Percentiles rank a stretch among this genome's conserved stretches.
phyloP scores from a whole-genome alignment of 805 yeast species.

The Maudiozyma saulgeensis region DNA sequence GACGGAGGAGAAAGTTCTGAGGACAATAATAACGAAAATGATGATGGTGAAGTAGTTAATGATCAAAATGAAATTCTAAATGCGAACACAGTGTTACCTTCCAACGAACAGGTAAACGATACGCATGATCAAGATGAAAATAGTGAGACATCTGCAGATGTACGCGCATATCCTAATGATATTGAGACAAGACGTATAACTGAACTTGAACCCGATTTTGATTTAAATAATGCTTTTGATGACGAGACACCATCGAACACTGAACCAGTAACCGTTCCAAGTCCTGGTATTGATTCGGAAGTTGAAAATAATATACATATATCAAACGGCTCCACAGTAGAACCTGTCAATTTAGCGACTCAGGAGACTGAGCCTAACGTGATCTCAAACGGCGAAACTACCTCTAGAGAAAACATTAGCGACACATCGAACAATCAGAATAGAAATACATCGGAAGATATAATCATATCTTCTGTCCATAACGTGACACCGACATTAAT shows the following conservation, averaged over 20 bases:
- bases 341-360: background rate
- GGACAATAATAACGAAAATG: background rate
- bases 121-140: too few species aligned
- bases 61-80: too few species aligned
- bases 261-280: too few species aligned
- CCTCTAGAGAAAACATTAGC: too few species aligned
- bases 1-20: background rate
- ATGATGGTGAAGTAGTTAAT: background rate
- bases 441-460: background rate
- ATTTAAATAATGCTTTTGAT: constrained; percentile 6
- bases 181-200: constrained; percentile 7
- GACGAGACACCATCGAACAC: background rate
- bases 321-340: background rate
- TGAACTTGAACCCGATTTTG: constrained; percentile 8
- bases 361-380: background rate
- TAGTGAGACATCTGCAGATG: background rate
- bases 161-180: constrained; percentile 1
- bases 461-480: background rate
- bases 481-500: background rate
- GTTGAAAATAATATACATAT: background rate
- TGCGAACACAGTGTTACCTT: too few species aligned
- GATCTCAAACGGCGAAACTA: background rate
- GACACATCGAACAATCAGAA: too few species aligned
- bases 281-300: background rate
- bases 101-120: too few species aligned